Evolutionary conservation across 768 basidiomycete genomes (phyloP).

Genomic region (Gymnopilus dilepis): DNA sequence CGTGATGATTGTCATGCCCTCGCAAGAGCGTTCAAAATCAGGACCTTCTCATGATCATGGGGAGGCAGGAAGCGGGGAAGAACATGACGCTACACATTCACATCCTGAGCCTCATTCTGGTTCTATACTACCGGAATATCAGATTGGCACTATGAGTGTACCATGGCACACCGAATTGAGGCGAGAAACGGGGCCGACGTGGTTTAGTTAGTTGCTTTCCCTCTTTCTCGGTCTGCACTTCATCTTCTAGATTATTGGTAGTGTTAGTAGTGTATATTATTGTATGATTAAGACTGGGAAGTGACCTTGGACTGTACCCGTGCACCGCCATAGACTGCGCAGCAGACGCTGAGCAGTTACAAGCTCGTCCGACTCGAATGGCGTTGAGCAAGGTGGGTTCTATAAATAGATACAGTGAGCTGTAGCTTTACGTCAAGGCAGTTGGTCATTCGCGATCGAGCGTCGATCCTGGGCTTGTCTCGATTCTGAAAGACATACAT

Average conservation of each 20-base stretch:
- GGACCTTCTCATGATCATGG: not conserved
- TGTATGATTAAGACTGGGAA: not conserved
- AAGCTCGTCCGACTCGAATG: not conserved
- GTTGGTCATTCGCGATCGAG: not conserved
- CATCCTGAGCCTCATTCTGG: not conserved
- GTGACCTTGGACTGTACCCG: too few relatives aligned
- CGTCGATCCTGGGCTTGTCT: not conserved
- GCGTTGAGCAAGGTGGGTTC: not conserved
- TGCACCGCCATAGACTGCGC: not conserved
- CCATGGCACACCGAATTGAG: conserved; percentile 2
- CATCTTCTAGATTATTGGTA: not conserved
- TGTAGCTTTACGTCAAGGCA: not conserved
- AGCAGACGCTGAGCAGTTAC: not conserved
- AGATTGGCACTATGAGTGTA: conserved; percentile 6
- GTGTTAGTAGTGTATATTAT: not conserved
- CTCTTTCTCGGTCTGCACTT: not conserved
- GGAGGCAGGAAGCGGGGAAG: not conserved
- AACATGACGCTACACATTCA: not conserved
- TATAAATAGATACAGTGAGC: not conserved
- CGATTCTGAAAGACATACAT: not conserved
- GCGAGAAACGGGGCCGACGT: not conserved
- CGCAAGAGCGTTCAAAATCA: not conserved
- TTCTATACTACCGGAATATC: not conserved
- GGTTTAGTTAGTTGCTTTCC: not conserved
- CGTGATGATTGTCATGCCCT: conserved; percentile 6